These are phyloP conservation scores for Camillea tinctor DNA, from an alignment of 2,329 filamentous ascomycete genomes.

Conservation along the genomic window DNA sequence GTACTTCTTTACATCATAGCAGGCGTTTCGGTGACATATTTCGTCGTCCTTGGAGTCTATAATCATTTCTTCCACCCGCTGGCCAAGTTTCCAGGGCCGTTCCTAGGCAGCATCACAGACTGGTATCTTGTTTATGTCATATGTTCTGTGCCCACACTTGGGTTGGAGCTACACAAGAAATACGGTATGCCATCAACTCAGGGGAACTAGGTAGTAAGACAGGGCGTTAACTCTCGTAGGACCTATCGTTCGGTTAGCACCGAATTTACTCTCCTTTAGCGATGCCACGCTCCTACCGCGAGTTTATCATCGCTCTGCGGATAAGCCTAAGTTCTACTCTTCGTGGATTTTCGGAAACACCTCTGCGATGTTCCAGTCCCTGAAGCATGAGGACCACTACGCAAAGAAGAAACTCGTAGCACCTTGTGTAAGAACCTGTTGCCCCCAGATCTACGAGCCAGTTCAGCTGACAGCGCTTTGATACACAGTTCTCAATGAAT, in stretches of 20 bases:
- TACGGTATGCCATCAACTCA: not conserved
- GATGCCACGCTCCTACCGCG: slow-evolving; percentile 2
- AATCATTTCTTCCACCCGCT: not conserved
- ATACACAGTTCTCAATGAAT: not conserved
- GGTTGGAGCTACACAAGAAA: slow-evolving; percentile 1
- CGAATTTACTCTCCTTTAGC: slow-evolving; percentile 3
- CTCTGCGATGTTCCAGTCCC: slow-evolving; percentile 4
- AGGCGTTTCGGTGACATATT: not conserved
- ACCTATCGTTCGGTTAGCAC: slow-evolving; percentile 1
- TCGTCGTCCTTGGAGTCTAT: not conserved
- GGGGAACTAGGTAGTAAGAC: not conserved
- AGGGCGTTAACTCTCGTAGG: not conserved
- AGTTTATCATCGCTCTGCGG: not conserved
- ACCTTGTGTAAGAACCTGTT: not conserved
- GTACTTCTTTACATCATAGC: not conserved
- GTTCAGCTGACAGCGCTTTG: not conserved
- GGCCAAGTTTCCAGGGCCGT: not conserved
- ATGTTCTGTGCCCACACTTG: not conserved
- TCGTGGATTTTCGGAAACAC: slow-evolving; percentile 6
- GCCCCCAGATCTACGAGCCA: not conserved
- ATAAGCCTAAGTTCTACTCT: slow-evolving; percentile 1
- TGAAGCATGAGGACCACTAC: slow-evolving; percentile 2
- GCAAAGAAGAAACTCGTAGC: slow-evolving; percentile 2
- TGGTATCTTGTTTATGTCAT: not conserved
- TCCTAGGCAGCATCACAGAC: not conserved